phyloP scores from a whole-genome alignment of 306 rosid genomes.

The Sphenostylis stenocarpa region DNA sequence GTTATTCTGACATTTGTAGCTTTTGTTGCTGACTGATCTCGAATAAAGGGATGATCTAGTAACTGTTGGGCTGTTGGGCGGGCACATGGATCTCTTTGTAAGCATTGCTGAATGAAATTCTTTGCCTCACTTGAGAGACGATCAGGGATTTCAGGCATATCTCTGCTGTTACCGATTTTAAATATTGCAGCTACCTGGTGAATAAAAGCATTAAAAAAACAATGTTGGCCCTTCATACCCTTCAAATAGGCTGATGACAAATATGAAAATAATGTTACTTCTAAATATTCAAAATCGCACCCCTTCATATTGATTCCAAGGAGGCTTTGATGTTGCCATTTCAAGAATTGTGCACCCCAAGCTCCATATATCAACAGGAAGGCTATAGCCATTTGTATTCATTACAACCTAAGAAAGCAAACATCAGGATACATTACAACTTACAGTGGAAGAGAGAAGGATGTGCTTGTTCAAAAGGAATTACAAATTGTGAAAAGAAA shows the following conservation, averaged over 20 bases:
- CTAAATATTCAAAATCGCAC: constrained; percentile 53
- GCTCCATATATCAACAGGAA: constrained; percentile 95
- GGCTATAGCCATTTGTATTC: constrained; percentile 87
- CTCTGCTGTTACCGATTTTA: constrained; percentile 97
- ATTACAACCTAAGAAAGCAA: constrained; percentile 75
- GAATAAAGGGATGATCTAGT: constrained; percentile 80
- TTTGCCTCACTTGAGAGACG: constrained; percentile 84
- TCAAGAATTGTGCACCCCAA: constrained; percentile 97
- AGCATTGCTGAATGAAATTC: constrained; percentile 69
- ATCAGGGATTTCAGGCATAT: constrained; percentile 91
- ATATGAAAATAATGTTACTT: constrained; percentile 10
- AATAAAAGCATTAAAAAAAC: constrained; percentile 33
- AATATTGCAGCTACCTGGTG: constrained; percentile 96
- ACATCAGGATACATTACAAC: constrained; percentile 22
- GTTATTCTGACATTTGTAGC: constrained; percentile 60
- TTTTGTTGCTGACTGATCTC: constrained; percentile 71
- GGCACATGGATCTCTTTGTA: constrained; percentile 77
- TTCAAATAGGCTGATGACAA: constrained; percentile 17
- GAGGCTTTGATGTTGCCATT: constrained; percentile 97
- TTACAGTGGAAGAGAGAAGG: not conserved
- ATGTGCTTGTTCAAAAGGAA: not conserved
- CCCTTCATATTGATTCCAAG: constrained; percentile 99
- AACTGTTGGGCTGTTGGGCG: constrained; percentile 74
- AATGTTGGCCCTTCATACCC: constrained; percentile 30
- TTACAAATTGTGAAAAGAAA: constrained; percentile 2